Evolutionary conservation across 495 filamentous ascomycete species (phyloP).

Genomic region (Aspergillus olivimuriae): DNA sequence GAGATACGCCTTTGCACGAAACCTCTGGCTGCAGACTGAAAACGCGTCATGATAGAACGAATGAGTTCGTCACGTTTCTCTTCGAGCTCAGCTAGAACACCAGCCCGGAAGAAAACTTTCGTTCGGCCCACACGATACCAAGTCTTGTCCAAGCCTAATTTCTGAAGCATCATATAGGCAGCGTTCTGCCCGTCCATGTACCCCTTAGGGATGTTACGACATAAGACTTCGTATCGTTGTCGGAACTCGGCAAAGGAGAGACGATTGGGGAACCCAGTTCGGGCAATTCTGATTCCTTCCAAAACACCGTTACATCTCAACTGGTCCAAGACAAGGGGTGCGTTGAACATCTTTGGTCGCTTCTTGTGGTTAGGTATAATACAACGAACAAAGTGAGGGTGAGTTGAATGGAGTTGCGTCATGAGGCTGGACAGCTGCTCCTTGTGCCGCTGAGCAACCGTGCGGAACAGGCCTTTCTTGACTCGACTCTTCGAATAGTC

Average conservation of each 20-base stretch:
- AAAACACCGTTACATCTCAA: slow-evolving; percentile 97
- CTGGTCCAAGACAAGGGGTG: slow-evolving; percentile 87
- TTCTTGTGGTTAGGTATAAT: slow-evolving; percentile 99
- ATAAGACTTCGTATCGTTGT: slow-evolving; percentile 95
- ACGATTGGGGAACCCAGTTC: slow-evolving; percentile 97
- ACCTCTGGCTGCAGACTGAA: slow-evolving; percentile 86
- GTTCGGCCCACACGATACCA: slow-evolving; percentile 92
- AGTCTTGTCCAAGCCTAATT: slow-evolving; percentile 73
- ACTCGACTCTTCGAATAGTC: slow-evolving; percentile 71
- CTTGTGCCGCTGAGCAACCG: slow-evolving; percentile 95
- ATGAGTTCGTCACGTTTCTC: slow-evolving; percentile 90
- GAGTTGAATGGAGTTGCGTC: slow-evolving; percentile 90
- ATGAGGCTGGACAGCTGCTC: slow-evolving; percentile 93
- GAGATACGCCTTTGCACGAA: slow-evolving; percentile 82
- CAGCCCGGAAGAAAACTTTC: slow-evolving; percentile 97
- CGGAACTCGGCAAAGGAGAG: slow-evolving; percentile 90
- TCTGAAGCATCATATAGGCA: slow-evolving; percentile 82
- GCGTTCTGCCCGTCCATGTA: slow-evolving; percentile 86
- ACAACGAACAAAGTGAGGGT: slow-evolving; percentile 97
- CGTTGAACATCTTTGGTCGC: slow-evolving; percentile 85
- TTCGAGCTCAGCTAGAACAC: slow-evolving; percentile 93
- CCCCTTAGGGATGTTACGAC: slow-evolving; percentile 79
- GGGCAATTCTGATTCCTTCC: slow-evolving; percentile 94
- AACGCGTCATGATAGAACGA: slow-evolving; percentile 84
- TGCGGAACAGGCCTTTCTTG: slow-evolving; percentile 96